These are phyloP conservation scores for Prorocentrum cordatum DNA, from an alignment of 169 alveolate genomes.

Conservation along the genomic window DNA sequence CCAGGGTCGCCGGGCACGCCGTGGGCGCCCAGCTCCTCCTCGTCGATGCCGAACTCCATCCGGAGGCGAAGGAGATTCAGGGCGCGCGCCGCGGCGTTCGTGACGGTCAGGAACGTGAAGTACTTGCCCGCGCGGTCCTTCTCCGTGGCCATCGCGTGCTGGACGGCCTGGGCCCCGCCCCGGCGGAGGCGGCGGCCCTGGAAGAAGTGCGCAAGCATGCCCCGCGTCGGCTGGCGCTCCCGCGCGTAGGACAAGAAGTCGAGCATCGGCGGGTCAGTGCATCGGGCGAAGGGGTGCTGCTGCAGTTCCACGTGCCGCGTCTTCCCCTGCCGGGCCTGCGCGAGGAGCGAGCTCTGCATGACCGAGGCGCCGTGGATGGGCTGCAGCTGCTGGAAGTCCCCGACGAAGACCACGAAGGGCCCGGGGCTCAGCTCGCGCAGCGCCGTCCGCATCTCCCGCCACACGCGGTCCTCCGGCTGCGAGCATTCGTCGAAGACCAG, in stretches of 20 bases:
- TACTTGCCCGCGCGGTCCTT: not conserved
- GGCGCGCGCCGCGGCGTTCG: not conserved
- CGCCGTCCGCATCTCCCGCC: not conserved
- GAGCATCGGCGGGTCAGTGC: not conserved
- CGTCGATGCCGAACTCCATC: not conserved
- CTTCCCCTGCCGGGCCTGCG: not conserved
- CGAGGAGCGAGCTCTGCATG: not conserved
- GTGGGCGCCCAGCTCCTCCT: no score
- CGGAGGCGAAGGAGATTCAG: not conserved
- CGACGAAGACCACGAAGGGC: not conserved
- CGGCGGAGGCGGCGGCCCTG: not conserved
- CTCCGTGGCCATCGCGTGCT: not conserved
- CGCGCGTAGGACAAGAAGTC: not conserved
- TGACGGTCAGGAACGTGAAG: constrained; percentile 34
- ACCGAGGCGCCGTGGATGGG: not conserved
- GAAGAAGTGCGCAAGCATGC: not conserved
- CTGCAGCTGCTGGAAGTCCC: constrained; percentile 29
- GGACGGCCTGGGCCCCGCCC: not conserved
- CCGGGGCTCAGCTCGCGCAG: not conserved
- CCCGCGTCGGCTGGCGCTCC: not conserved
- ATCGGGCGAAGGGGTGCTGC: not conserved
- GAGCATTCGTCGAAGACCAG: constrained; percentile 4
- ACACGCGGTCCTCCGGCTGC: not conserved
- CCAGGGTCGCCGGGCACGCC: not conserved
- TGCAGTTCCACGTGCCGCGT: not conserved